These are phyloP conservation scores for Barnettozyma salicaria DNA, from an alignment of 805 yeast species.

Conservation along the genomic window DNA sequence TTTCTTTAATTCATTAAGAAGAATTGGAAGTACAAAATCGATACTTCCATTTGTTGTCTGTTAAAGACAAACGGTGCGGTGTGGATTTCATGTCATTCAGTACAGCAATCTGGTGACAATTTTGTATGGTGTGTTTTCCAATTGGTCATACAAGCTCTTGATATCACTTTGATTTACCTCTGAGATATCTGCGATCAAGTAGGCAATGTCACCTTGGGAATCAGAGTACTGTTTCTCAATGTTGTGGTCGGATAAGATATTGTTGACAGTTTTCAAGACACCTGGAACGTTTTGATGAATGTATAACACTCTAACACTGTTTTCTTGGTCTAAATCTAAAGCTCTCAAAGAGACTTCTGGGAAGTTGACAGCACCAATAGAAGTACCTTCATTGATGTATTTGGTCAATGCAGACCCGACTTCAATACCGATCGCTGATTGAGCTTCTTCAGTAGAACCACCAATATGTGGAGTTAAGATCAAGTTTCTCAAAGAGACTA, in stretches of 20 bases:
- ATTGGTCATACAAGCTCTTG: conserved; percentile 74
- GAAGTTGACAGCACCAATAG: conserved; percentile 96
- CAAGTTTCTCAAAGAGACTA: conserved; percentile 76
- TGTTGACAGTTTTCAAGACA: conserved; percentile 95
- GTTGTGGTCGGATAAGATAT: conserved; percentile 88
- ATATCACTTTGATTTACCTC: conserved; percentile 79
- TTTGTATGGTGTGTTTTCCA: conserved; percentile 85
- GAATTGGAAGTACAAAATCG: background rate
- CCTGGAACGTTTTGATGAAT: conserved; percentile 98
- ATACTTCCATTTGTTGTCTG: conserved; percentile 3
- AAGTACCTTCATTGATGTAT: conserved; percentile 93
- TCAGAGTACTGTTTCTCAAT: conserved; percentile 98
- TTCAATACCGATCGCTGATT: conserved; percentile 94
- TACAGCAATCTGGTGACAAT: conserved; percentile 87
- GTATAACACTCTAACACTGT: conserved; percentile 88
- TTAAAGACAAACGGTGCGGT: conserved; percentile 2
- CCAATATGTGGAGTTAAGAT: conserved; percentile 97
- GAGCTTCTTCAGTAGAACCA: conserved; percentile 99
- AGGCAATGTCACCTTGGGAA: conserved; percentile 92
- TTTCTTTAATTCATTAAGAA: background rate
- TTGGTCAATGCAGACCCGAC: conserved; percentile 81
- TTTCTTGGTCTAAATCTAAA: conserved; percentile 77
- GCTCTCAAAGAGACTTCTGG: conserved; percentile 94
- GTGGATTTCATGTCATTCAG: conserved; percentile 32
- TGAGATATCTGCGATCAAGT: conserved; percentile 94